Percentiles rank a stretch among this genome's conserved stretches.
These are phyloP conservation scores for Termitomyces sp. DNA, from an alignment of 768 basidiomycete species.

Conservation along the genomic window DNA sequence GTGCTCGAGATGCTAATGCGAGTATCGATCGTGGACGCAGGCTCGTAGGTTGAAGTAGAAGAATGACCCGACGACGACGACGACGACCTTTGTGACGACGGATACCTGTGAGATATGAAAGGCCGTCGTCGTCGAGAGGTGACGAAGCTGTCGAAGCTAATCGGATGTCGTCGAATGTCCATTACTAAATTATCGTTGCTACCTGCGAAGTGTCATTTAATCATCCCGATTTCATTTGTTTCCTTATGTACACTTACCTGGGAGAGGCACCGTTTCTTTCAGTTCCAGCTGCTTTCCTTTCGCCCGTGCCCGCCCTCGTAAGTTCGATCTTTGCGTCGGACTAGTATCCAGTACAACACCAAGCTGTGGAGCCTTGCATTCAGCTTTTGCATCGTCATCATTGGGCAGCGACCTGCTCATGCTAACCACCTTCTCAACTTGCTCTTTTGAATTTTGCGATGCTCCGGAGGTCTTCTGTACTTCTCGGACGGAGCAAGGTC, in stretches of 20 bases:
- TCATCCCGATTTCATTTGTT: background rate
- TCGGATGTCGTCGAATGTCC: constrained; percentile 18
- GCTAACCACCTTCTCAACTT: constrained; percentile 14
- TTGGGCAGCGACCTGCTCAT: constrained; percentile 12
- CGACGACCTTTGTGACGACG: constrained; percentile 14
- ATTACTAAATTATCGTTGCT: constrained; percentile 12
- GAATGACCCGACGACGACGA: constrained; percentile 21
- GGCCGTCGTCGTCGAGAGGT: constrained; percentile 19
- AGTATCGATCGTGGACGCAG: constrained; percentile 31
- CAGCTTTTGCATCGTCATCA: constrained; percentile 2
- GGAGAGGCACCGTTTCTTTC: background rate
- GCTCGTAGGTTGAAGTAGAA: constrained; percentile 21
- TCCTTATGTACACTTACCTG: background rate
- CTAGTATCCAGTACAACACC: constrained; percentile 9
- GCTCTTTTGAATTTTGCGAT: constrained; percentile 9
- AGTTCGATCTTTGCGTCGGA: constrained; percentile 1
- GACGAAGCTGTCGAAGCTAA: background rate
- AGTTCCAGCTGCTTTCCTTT: constrained; percentile 16
- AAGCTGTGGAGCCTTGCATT: constrained; percentile 1
- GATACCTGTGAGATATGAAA: constrained; percentile 27
- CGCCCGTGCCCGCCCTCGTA: constrained; percentile 13
- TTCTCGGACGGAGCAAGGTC: constrained; percentile 1
- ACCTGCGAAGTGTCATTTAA: constrained; percentile 1
- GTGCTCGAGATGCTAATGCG: constrained; percentile 40
- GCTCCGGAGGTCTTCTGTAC: constrained; percentile 6